Base-by-base conservation (phyloP, 306 rosid genomes). In the Cercis canadensis region DNA sequence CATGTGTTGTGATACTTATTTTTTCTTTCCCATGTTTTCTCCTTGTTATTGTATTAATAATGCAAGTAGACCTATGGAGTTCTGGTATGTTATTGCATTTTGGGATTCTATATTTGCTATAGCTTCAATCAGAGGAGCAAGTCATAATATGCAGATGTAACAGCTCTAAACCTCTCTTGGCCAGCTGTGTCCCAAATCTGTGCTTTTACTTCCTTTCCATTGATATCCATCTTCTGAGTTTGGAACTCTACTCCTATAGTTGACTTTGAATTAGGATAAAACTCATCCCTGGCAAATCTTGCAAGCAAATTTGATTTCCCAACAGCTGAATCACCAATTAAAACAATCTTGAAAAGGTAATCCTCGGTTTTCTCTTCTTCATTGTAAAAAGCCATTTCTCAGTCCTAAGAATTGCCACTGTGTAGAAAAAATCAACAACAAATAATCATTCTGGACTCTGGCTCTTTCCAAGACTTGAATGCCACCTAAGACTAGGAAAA, bases 161-260 rank as follows among this genome's bases (percentile, higher is more conserved):
- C 95, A 67, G 97, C 97, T 80, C 97, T 86, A 78, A 90, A 88
- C 67, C 97, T 89, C 81, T 90, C 97, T 75, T 90, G 97, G 63
- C 97, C 97, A 21, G 97, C 97, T 16, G 97, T 90, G 75, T 90
- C 97, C 97, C 97, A 90, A 71, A 90, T 90, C 85, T 90, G 97
- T 44, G 97, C 97, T 80, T 90, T 90, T 59, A 90, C 67, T 83
- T 90, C 97, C 84, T 88, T 90, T 60, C 95, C 97, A 57, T 90
- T 85, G 70, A 90, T 88, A 53, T 81, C 86, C 18, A 90, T 84
- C 83, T 88, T 90, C 68, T 90, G 97, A 61, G 97, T 90, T 79
- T 90, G 97, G 77, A 90, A 90, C 80, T 91, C 97, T 65, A 91
- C 97, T 75, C 97, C 97, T 83, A 91, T 91, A 18, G 97, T 91